Conservation (phyloP, 2,329 filamentous ascomycete species). For the Aotearoamyces nothofagi region DNA sequence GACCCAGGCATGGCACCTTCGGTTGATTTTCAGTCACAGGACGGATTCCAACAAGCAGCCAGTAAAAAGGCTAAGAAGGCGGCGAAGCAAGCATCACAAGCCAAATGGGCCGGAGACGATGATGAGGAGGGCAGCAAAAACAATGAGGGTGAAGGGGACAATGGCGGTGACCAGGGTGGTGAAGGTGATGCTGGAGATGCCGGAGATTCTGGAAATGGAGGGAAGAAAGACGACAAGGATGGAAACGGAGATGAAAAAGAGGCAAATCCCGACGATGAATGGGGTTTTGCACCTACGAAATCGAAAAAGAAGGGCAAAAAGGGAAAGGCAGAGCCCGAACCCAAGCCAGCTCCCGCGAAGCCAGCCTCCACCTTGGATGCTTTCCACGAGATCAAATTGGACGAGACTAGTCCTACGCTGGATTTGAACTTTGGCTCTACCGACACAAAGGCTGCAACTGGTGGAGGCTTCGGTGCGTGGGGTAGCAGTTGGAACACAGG, state of each 20-base stretch:
- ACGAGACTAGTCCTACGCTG: constrained; percentile 40
- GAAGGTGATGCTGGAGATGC: constrained; percentile 20
- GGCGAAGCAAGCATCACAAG: constrained; percentile 23
- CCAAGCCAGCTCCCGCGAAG: constrained; percentile 20
- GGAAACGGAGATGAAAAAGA: constrained; percentile 26
- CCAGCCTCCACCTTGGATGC: constrained; percentile 27
- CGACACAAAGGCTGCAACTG: constrained; percentile 23
- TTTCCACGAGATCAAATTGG: constrained; percentile 57
- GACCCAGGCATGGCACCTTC: constrained; percentile 29
- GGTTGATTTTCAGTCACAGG: constrained; percentile 41
- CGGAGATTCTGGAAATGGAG: constrained; percentile 17
- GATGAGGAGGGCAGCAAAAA: constrained; percentile 31
- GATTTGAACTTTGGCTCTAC: constrained; percentile 35
- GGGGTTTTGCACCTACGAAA: constrained; percentile 29
- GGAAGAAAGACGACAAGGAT: constrained; percentile 21
- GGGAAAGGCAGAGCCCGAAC: constrained; percentile 16
- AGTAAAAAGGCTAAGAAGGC: constrained; percentile 35
- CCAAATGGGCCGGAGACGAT: constrained; percentile 27
- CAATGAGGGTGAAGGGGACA: constrained; percentile 21
- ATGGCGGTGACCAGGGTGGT: constrained; percentile 20
- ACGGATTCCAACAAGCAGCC: constrained; percentile 36
- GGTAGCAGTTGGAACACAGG: constrained; percentile 43
- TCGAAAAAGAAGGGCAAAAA: constrained; percentile 45
- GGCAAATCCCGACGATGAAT: constrained; percentile 32
- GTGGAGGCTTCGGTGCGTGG: constrained; percentile 37